Evolutionary conservation across 306 rosid species (phyloP).

Genomic region (Ziziphus jujuba): DNA sequence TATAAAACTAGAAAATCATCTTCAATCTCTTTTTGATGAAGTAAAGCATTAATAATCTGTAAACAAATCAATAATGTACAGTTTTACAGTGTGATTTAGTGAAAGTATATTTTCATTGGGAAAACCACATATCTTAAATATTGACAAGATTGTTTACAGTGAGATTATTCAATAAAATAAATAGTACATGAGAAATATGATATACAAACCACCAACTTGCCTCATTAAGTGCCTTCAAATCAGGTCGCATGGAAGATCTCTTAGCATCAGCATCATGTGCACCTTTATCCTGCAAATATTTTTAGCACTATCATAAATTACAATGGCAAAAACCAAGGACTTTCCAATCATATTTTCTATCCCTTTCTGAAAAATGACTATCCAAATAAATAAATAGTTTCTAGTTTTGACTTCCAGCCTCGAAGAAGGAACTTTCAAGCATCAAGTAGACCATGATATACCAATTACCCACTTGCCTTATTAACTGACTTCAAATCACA

Average conservation of each 20-base stretch:
- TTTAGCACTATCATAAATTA: conserved; percentile 1
- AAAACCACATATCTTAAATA: not conserved
- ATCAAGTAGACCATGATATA: too few species aligned
- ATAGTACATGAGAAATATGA: not conserved
- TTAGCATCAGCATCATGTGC: conserved; percentile 13
- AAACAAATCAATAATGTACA: too few species aligned
- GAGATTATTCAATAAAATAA: not conserved
- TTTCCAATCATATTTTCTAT: not conserved
- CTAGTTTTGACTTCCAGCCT: too few species aligned
- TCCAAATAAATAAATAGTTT: too few species aligned
- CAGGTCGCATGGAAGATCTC: conserved; percentile 37
- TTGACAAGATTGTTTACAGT: not conserved
- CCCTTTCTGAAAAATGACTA: too few species aligned
- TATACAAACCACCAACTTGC: conserved; percentile 22
- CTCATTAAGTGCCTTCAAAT: conserved; percentile 38
- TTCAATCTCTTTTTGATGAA: not conserved
- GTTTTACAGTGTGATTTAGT: too few species aligned
- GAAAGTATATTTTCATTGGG: not conserved
- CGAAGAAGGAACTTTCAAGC: too few species aligned
- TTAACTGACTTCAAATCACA: conserved; percentile 41
- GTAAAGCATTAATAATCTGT: too few species aligned
- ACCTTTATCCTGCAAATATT: conserved; percentile 24
- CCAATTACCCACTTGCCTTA: conserved; percentile 26
- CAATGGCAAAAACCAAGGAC: not conserved
- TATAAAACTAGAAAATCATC: not conserved